Base-by-base conservation (phyloP, 352 stramenopile genomes). In the Blastocystis sp. region DNA sequence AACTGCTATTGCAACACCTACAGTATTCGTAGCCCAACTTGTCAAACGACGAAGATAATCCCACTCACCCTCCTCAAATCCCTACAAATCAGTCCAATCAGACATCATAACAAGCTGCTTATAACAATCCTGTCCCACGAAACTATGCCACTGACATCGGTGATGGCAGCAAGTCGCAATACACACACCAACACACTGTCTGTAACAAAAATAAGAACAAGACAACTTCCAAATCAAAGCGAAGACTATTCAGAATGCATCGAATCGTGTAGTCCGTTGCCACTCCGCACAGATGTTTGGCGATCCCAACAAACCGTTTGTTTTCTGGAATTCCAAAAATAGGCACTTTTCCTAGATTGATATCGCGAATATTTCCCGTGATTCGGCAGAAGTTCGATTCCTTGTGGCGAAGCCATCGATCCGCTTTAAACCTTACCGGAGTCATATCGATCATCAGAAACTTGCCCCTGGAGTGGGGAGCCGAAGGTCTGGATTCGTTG, bases 131-230 rank as follows among this genome's bases (percentile, higher is more conserved):
- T 61, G 50, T 47, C 77, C 77, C 2, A 55, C 66, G 63, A 79
- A 88, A 64, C 66, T 76, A 29, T 88, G 62, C 77, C 77, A 88
- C 43, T 79, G 62, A 63, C 77, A 88, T n/a, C 77, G 77, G 47
- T 88, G 77, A 53, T 88, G 77, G 41, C 77, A 88, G 23, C 77
- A 88, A 2, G 77, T 88, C 1, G 77, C 77, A 45, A 88, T 88
- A 45, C 77, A 88, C 13, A 88, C 56, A 3, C 77, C 77, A 11
- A 76, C 55, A 39, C 69, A 79, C 47, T 79, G 61, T 37, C 43
- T 34, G 29, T 73, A 73, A 54, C 34, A 54, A 73, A 15, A n/a
- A 54, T 0, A 54, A n/a, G 13, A n/a, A 7, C 6, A 26, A 26
- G 1, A 63, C 9, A 18, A 50, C 43, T 8, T 88, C 62, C 55